These are phyloP conservation scores for Aphanomyces astaci DNA, from an alignment of 352 stramenopile genomes.

Conservation along the genomic window DNA sequence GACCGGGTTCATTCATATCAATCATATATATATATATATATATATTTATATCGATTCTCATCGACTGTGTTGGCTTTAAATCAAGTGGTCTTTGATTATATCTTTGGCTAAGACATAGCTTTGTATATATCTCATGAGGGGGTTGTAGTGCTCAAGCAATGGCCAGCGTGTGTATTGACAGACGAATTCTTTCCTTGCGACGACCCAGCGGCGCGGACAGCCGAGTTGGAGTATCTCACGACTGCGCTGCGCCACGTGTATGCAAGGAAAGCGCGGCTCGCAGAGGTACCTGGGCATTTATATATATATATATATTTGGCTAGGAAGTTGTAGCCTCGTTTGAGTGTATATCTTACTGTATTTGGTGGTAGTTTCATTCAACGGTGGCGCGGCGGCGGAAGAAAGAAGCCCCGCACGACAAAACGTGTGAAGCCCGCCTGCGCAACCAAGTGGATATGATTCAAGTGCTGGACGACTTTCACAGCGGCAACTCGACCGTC, in stretches of 20 bases:
- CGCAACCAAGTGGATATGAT: conserved; percentile 19
- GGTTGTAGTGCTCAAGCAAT: conserved; percentile 27
- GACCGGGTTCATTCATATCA: no score
- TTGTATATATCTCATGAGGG: not conserved
- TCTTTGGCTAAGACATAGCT: no score
- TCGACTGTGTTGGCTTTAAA: no score
- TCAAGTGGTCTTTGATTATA: no score
- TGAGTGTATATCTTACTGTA: no score
- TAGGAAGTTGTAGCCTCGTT: no score
- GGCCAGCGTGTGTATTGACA: conserved; percentile 62
- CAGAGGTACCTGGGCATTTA: conserved; percentile 32
- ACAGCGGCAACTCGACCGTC: conserved; percentile 19
- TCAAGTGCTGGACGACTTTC: conserved; percentile 20
- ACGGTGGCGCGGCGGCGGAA: not conserved
- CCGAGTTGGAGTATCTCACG: conserved; percentile 46
- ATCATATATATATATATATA: no score
- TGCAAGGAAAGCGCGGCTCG: conserved; percentile 57
- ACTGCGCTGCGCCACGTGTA: conserved; percentile 48
- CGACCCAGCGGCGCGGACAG: conserved; percentile 26
- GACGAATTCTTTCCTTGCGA: conserved; percentile 59
- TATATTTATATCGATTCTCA: no score
- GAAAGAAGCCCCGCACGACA: conserved; percentile 12
- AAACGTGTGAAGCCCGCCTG: not conserved
- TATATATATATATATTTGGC: not conserved
- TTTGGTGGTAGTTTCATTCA: conserved; percentile 2